Evolutionary conservation across 768 basidiomycete species (phyloP).

Genomic region (Boletus pseudopeckii): DNA sequence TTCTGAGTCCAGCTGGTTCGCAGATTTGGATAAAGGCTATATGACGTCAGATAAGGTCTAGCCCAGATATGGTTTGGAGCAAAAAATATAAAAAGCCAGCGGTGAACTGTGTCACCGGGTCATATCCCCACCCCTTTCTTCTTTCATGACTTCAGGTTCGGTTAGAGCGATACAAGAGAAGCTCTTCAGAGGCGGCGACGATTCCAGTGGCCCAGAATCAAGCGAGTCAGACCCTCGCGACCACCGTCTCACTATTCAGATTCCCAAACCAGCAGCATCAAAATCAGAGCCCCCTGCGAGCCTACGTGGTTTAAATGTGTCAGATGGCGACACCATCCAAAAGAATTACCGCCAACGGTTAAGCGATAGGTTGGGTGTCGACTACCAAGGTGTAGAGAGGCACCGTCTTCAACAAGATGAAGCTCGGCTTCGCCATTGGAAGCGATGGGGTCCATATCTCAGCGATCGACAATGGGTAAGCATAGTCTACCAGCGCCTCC

Average conservation of each 20-base stretch:
- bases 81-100: conserved; percentile 8
- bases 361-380: conserved; percentile 55
- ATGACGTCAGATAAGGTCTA: conserved; percentile 23
- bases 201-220: conserved; percentile 16
- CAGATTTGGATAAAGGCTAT: conserved; percentile 9
- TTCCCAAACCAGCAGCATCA: conserved; percentile 50
- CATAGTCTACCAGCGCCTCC: not conserved
- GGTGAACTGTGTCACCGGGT: not conserved
- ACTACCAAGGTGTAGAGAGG: conserved; percentile 81
- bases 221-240: conserved; percentile 29
- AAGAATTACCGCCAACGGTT: conserved; percentile 61
- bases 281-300: conserved; percentile 32
- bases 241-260: conserved; percentile 59
- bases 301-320: conserved; percentile 18
- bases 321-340: conserved; percentile 20
- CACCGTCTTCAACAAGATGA: conserved; percentile 83
- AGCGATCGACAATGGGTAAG: conserved; percentile 96
- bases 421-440: conserved; percentile 86
- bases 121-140: conserved; percentile 1
- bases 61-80: not conserved
- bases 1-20: not conserved
- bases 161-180: conserved; percentile 70
- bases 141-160: conserved; percentile 41
- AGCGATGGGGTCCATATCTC: conserved; percentile 98
- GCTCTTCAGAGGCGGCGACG: conserved; percentile 53